Evolutionary conservation across 2,329 filamentous ascomycete species (phyloP), one percentile per base, ranked within the genome.

Genomic region (Clarireedia homoeocarpa): DNA sequence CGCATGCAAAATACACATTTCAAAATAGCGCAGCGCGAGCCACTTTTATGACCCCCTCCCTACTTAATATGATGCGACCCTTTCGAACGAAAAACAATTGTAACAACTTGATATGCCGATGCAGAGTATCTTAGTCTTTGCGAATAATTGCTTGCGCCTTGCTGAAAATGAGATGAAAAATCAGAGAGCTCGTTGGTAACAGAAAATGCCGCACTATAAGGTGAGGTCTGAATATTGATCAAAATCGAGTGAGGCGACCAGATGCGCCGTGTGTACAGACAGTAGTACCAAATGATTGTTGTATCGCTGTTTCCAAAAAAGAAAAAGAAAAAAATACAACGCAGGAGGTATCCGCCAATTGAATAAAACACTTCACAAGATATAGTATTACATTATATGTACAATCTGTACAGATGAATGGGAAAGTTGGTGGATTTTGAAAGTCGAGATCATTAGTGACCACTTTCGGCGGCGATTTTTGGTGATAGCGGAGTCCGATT

Each of bases 401-500:
- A 44, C 42, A 50, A 51, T 59, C 58, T 48, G 57, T 62, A 62
- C 61, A 62, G 38, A 56, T 60, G 47, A 52, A 58, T 59, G 12
- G 12, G 48, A 57, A 55, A n/a, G 14, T 59, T 40, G 50, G 50
- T 52, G 40, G 45, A 47, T n/a, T n/a, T 46, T 49, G n/a, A 36
- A 23, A 24, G 30, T 17, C 38, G 30, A 14, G 24, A 49, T 54
- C n/a, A 49, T 26, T 49, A 52, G 14, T 48, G 57, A 40, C 27
- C 38, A 49, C 34, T 60, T 34, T 68, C 66, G 17, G 58, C 42
- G 6, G 63, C 61, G 40, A 59, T 46, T 57, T 59, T 67, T 20
- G 66, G 66, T 38, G 66, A 68, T 53, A 63, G 61, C 10, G 65
- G 65, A 45, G 65, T 62, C 45, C 81, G 78, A 62, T 75, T 77